phyloP scores from a whole-genome alignment of 495 filamentous ascomycete genomes.

The Penicillium tannophilum region DNA sequence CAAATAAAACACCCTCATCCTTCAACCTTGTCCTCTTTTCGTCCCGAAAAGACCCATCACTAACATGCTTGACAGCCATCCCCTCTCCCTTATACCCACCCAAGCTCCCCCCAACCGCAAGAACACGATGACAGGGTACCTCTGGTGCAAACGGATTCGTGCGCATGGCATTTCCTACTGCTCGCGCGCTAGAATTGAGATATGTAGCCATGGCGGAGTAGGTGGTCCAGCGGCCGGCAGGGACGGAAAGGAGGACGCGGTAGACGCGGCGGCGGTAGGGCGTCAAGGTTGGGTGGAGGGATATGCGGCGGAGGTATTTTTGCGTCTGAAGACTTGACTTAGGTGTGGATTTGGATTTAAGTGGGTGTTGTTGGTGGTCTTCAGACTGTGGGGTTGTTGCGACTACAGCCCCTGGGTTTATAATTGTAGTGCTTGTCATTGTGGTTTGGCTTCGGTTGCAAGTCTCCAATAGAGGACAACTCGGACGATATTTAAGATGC shows the following conservation, averaged over 20 bases:
- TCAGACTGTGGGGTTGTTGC: conserved; percentile 3
- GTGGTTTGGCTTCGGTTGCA: not conserved
- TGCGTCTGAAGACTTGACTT: not conserved
- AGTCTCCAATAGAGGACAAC: too few relatives aligned
- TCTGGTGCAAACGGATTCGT: conserved; percentile 69
- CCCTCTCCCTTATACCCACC: conserved; percentile 41
- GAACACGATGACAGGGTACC: conserved; percentile 54
- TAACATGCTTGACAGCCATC: conserved; percentile 23
- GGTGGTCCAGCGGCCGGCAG: conserved; percentile 67
- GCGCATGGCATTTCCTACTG: conserved; percentile 77
- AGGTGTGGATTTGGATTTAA: not conserved
- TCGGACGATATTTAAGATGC: too few relatives aligned
- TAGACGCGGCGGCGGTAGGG: conserved; percentile 62
- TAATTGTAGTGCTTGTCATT: not conserved
- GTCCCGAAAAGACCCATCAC: conserved; percentile 27
- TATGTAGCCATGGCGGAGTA: conserved; percentile 71
- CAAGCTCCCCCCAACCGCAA: conserved; percentile 32
- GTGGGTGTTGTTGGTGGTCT: conserved; percentile 4
- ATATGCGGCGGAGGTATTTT: conserved; percentile 36
- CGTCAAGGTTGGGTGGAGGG: conserved; percentile 48
- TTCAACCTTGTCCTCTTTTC: conserved; percentile 34
- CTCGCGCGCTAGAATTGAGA: conserved; percentile 70
- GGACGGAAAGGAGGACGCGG: conserved; percentile 69
- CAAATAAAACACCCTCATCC: conserved; percentile 37
- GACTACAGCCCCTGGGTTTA: not conserved